Evolutionary conservation across 2,329 filamentous ascomycete species (phyloP).

Genomic region (Colletotrichum acutatum): DNA sequence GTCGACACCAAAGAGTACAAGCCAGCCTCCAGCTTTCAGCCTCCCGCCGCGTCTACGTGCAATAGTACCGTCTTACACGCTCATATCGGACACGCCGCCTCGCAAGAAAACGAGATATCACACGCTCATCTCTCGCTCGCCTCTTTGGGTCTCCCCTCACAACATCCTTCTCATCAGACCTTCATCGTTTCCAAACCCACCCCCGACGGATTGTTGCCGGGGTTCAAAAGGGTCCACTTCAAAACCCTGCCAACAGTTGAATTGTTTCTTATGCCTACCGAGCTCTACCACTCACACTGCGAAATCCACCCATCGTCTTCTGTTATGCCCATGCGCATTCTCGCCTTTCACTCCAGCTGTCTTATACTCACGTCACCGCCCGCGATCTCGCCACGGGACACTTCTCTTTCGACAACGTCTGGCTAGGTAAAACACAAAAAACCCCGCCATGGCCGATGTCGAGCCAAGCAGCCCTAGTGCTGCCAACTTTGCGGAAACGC

Average conservation of each 20-base stretch:
- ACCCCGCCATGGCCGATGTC: constrained; percentile 32
- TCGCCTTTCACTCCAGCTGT: constrained; percentile 10
- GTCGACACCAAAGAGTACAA: neutral
- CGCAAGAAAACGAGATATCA: neutral
- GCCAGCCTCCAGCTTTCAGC: neutral
- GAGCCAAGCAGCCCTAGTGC: constrained; percentile 30
- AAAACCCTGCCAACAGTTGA: constrained; percentile 22
- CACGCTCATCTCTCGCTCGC: neutral
- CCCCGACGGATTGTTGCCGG: constrained; percentile 11
- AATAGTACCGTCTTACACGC: neutral
- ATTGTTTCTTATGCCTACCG: constrained; percentile 32
- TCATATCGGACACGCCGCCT: neutral
- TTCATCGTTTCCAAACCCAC: constrained; percentile 14
- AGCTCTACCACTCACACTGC: constrained; percentile 30
- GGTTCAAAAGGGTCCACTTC: constrained; percentile 26
- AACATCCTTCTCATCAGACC: constrained; percentile 14
- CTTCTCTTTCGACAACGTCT: neutral
- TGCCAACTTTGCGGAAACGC: constrained; percentile 39
- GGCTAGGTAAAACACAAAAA: neutral
- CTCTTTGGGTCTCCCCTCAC: neutral
- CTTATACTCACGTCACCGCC: constrained; percentile 32
- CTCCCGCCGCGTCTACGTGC: neutral
- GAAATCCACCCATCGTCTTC: constrained; percentile 20
- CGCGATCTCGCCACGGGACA: neutral
- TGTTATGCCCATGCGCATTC: constrained; percentile 28